Conservation (phyloP, 2,329 filamentous ascomycete genomes). For the Claviceps capensis region DNA sequence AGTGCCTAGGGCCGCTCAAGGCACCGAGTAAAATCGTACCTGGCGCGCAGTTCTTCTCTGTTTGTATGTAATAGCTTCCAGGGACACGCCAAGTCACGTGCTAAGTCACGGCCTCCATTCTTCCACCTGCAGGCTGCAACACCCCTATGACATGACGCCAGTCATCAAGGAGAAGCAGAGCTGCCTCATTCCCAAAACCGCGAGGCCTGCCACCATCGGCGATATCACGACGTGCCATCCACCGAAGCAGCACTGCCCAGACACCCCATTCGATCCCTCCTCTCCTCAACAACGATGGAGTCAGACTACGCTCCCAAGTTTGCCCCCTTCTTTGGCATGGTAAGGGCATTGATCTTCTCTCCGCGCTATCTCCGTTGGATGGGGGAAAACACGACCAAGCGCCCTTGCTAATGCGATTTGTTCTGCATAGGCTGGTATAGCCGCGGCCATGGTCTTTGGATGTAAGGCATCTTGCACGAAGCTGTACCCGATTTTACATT, state of each 20-base stretch:
- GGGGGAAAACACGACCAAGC: neutral
- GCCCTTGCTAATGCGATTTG: conserved; percentile 3
- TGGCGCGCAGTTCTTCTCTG: no score
- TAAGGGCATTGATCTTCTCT: conserved; percentile 29
- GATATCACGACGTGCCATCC: neutral
- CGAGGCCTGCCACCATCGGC: neutral
- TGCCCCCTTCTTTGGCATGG: conserved; percentile 81
- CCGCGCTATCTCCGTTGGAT: neutral
- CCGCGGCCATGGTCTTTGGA: conserved; percentile 72
- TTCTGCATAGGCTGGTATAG: conserved; percentile 53
- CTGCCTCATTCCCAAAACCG: neutral
- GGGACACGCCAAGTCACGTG: neutral
- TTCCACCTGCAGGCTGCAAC: neutral
- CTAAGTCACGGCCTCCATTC: neutral
- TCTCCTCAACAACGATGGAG: conserved; percentile 32
- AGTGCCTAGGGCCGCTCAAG: no score
- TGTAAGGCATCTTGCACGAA: conserved; percentile 36
- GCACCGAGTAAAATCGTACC: no score
- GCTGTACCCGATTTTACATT: no score
- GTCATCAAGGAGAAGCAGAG: neutral
- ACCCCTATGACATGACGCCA: neutral
- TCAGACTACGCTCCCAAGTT: conserved; percentile 61
- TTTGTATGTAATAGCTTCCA: no score
- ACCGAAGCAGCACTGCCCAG: neutral
- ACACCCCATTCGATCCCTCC: neutral